Evolutionary conservation across 179 eudicot species (phyloP), one percentile per base, ranked within the genome.

Genomic region (Beta corolliflora): DNA sequence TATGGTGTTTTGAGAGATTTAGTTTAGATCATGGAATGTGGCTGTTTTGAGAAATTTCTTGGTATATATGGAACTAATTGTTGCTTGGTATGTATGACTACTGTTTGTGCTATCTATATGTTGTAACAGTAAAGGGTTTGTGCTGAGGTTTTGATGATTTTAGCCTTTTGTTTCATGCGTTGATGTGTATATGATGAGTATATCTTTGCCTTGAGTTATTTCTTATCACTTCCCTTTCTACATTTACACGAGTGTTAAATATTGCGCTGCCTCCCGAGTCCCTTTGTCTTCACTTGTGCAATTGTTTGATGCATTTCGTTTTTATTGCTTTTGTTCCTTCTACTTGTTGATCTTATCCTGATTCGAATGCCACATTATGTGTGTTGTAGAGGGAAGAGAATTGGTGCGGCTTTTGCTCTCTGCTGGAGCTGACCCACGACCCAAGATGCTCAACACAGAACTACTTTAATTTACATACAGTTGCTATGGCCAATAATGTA

Each of bases 341-440:
- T 21, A 11, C 75, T 72, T n/a, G 67, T 31, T 23, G 2, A 21
- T 36, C 14, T 21, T 64, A 1, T 64, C 6, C 1, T 31, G 4
- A 10, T 29, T 1, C 23, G 68, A 23, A 36, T 25, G 16, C 68
- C 68, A 23, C 63, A 31, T 55, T 25, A 69, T 80, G 8, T 85
- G 75, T 50, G 29, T 25, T 83, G 79, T 80, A 96, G 99, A 91
- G 83, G 99, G 99, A 69, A 91, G 98, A 88, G 99, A 96, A 88
- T 73, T 96, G 81, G 99, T 94, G 53, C 81, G 73, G 71, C 76
- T 91, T 80, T 86, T 96, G 87, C 97, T 96, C 83, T 91, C 93
- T 85, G 92, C 97, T 82, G 97, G 98, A 77, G 99, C 99, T 76
- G 93, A 92, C 88, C 93, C 97, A n/a, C n/a, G n/a, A 74, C 92